Evolutionary conservation across 2,329 filamentous ascomycete species (phyloP).

Genomic region (Fusarium heterosporum): DNA sequence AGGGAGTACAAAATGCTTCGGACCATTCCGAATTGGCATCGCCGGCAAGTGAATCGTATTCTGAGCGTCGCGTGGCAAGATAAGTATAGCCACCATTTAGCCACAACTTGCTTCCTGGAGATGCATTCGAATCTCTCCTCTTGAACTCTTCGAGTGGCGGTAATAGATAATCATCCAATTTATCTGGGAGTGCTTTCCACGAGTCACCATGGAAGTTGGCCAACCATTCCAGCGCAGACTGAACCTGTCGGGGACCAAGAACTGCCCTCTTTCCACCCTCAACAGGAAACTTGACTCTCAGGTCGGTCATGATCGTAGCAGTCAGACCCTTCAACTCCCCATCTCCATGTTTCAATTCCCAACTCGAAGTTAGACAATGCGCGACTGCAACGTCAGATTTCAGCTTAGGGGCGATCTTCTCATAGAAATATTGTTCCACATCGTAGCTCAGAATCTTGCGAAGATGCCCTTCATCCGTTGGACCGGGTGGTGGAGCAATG

Average conservation of each 20-base stretch:
- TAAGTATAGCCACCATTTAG: conserved; percentile 77
- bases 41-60: conserved; percentile 62
- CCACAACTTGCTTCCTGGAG: conserved; percentile 59
- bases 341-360: conserved; percentile 31
- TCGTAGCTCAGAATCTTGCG: conserved; percentile 76
- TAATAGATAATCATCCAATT: conserved; percentile 55
- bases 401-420: conserved; percentile 63
- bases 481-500: conserved; percentile 59
- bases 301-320: conserved; percentile 69
- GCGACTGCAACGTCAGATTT: conserved; percentile 60
- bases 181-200: conserved; percentile 53
- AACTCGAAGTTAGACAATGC: conserved; percentile 60
- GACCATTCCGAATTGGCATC: conserved; percentile 68
- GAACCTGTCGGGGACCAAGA: conserved; percentile 61
- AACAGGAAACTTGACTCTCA: conserved; percentile 65
- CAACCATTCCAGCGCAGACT: conserved; percentile 71
- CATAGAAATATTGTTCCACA: conserved; percentile 75
- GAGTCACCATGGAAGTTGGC: conserved; percentile 70
- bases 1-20: conserved; percentile 57
- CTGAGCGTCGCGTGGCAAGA: conserved; percentile 69
- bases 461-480: conserved; percentile 68
- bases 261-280: conserved; percentile 65
- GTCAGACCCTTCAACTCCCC: conserved; percentile 55
- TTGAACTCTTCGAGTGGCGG: conserved; percentile 67
- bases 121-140: conserved; percentile 38